phyloP scores from a whole-genome alignment of 345 rosid species.

The Eucalyptus microcorys region DNA sequence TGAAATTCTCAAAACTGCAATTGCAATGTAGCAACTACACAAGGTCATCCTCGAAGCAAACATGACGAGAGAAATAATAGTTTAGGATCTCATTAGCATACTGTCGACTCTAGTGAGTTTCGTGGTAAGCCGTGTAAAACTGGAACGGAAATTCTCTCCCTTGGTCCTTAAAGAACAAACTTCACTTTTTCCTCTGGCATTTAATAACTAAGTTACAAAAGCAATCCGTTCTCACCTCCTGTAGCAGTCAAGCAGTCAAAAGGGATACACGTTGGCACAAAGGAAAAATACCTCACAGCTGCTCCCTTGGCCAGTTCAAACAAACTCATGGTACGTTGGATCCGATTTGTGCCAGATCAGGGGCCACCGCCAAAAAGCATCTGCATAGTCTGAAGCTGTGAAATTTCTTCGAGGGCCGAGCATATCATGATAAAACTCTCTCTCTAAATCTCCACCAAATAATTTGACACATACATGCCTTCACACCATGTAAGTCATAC shows the following conservation, averaged over 20 bases:
- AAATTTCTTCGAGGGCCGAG: background rate
- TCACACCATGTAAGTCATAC: conserved; percentile 99
- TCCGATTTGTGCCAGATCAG: background rate
- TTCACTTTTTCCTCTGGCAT: background rate
- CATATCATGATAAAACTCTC: background rate
- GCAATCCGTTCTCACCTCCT: background rate
- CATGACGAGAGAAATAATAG: background rate
- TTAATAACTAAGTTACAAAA: background rate
- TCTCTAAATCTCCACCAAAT: background rate
- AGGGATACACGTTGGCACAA: background rate
- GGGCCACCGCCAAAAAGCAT: background rate
- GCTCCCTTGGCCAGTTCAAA: background rate
- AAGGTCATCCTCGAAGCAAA: background rate
- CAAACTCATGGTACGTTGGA: background rate
- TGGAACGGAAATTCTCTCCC: background rate
- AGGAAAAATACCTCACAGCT: background rate
- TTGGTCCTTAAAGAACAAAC: background rate
- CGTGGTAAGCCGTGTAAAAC: background rate
- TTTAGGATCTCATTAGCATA: background rate
- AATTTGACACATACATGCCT: background rate
- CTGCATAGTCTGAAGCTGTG: background rate
- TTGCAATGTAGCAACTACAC: background rate
- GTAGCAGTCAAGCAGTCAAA: background rate
- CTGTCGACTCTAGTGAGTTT: background rate
- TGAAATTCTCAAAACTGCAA: background rate